Evolutionary conservation across 495 filamentous ascomycete species (phyloP), one percentile per base, ranked within the genome.

Genomic region (Cladorrhinum samala): DNA sequence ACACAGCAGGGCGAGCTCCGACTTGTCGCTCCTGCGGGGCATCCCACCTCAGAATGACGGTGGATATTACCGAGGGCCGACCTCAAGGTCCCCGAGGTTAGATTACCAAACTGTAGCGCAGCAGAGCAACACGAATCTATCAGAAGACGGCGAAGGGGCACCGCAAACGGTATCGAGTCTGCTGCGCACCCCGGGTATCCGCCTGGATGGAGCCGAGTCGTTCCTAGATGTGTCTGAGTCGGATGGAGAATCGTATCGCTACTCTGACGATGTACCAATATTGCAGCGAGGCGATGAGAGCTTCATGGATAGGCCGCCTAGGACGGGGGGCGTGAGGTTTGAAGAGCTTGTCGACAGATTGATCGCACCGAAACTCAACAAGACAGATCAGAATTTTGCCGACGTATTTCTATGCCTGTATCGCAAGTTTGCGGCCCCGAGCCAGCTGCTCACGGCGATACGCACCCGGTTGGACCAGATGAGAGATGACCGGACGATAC

Each of bases 371-470:
- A 86, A 88, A 33, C 85, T 92, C 76, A 89, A 89, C 30, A 91
- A 88, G 65, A 75, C 83, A 5, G 93, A 96, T 65, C 75, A 78
- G 17, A 95, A 94, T 65, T 97, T 96, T 67, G 76, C 77, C 16
- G 79, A 85, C 23, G 84, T 91, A 8, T 97, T 97, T 62, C 73
- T 97, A 17, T 94, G 91, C 53, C 77, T 97, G n/a, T 96, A 96
- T 65, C 86, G 93, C 48, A 95, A 91, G 69, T 96, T 98, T 54
- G 87, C 90, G 3, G 78, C 92, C 3, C 93, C 93, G 0, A 75
- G 76, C 13, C 77, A 84, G 37, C 77, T 98, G 2, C 77, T 97
- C 36, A 77, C 78, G 36, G 80, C 85, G 14, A 83, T 97, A 55
- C 71, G 91, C 21, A 70, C 72, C 50, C 85, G 88, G 8, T 87